Evolutionary conservation across 306 rosid genomes (phyloP).

Genomic region (Lupinus albus): DNA sequence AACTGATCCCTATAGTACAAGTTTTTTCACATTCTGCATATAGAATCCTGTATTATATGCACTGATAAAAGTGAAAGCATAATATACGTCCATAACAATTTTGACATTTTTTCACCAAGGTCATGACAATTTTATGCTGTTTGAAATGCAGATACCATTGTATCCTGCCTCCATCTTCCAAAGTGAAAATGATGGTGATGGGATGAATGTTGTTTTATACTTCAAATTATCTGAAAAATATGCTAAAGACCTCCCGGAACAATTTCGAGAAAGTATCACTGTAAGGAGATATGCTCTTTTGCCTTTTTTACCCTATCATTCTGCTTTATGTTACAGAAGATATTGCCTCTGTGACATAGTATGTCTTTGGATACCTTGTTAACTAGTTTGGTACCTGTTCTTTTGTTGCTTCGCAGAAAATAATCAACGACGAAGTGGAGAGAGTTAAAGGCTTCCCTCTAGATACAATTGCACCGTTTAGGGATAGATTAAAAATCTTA

Average conservation of each 20-base stretch:
- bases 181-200: slow-evolving; percentile 94
- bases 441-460: slow-evolving; percentile 93
- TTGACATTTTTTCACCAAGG: background rate
- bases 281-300: slow-evolving; percentile 54
- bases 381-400: slow-evolving; percentile 23
- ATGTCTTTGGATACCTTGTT: slow-evolving; percentile 13
- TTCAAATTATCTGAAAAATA: slow-evolving; percentile 79
- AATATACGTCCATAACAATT: background rate
- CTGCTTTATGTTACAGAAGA: slow-evolving; percentile 8
- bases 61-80: slow-evolving; percentile 12
- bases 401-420: slow-evolving; percentile 60
- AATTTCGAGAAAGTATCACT: slow-evolving; percentile 68
- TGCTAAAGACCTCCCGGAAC: slow-evolving; percentile 71
- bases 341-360: slow-evolving; percentile 3
- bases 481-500: slow-evolving; percentile 90
- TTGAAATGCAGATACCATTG: slow-evolving; percentile 78
- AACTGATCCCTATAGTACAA: background rate
- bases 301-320: slow-evolving; percentile 11
- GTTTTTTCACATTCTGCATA: background rate
- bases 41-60: background rate
- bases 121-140: slow-evolving; percentile 28
- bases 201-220: slow-evolving; percentile 87
- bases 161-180: slow-evolving; percentile 82
- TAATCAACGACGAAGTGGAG: slow-evolving; percentile 93
- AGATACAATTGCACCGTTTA: slow-evolving; percentile 77